These are phyloP conservation scores for Eucalyptus marginata DNA, from an alignment of 345 rosid genomes.

Conservation along the genomic window DNA sequence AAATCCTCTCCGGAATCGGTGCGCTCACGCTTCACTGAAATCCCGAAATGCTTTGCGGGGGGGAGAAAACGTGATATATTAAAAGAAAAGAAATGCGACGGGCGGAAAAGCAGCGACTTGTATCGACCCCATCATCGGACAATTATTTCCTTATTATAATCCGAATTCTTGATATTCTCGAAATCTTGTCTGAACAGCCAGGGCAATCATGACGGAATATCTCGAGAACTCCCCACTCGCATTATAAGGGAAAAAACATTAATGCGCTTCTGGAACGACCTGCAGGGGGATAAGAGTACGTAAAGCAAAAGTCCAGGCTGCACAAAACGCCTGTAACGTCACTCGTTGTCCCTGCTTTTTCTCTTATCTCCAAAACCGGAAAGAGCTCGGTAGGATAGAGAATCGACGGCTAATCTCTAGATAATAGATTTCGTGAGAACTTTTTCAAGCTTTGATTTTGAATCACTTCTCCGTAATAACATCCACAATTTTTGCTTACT, in stretches of 20 bases:
- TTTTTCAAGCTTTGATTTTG: not conserved
- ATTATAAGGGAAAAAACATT: slow-evolving; percentile 1
- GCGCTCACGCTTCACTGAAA: not conserved
- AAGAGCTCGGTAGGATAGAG: not conserved
- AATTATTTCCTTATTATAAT: not conserved
- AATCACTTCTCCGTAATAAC: not conserved
- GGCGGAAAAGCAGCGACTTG: not conserved
- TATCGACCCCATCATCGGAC: not conserved
- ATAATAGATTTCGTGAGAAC: not conserved
- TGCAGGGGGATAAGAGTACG: not conserved
- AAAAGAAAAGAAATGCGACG: not conserved
- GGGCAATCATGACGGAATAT: slow-evolving; percentile 48
- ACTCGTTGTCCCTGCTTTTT: not conserved
- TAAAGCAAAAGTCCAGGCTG: not conserved
- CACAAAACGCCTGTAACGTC: not conserved
- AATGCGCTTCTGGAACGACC: not conserved
- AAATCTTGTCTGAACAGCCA: not conserved
- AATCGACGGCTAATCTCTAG: not conserved
- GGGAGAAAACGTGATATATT: not conserved
- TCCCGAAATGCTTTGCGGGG: not conserved
- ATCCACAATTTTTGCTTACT: not conserved
- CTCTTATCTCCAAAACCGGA: not conserved
- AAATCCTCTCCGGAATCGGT: not conserved
- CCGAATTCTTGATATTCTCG: not conserved
- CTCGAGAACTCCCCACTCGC: slow-evolving; percentile 28